Evolutionary conservation across 192 early-diverging fungal genomes (phyloP).

Genomic region (Coemansia sp.): DNA sequence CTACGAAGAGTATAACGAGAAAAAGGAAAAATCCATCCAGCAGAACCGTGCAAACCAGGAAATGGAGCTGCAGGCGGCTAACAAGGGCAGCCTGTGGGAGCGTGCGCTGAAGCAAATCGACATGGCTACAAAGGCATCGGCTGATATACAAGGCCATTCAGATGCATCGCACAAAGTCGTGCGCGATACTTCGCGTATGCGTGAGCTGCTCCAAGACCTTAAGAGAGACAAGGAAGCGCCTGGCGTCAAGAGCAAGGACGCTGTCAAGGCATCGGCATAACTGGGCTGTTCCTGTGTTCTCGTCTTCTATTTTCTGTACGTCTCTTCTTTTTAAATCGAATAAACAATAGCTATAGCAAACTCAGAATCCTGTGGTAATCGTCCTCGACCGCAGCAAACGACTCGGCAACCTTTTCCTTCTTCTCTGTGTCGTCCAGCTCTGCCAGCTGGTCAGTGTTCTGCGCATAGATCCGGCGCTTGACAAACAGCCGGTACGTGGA

Average conservation of each 20-base stretch:
- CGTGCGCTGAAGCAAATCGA: slow-evolving; percentile 69
- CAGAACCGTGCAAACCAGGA: slow-evolving; percentile 60
- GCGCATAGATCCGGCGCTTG: slow-evolving; percentile 79
- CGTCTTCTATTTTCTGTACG: background rate
- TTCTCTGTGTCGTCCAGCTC: slow-evolving; percentile 65
- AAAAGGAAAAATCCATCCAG: slow-evolving; percentile 63
- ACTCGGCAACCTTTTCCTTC: slow-evolving; percentile 73
- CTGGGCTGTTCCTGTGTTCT: slow-evolving; percentile 3
- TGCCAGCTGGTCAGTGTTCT: slow-evolving; percentile 74
- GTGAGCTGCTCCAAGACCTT: slow-evolving; percentile 68
- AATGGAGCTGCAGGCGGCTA: slow-evolving; percentile 54
- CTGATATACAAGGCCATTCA: background rate
- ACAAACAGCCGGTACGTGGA: slow-evolving; percentile 74
- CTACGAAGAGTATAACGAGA: slow-evolving; percentile 81
- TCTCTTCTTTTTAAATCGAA: background rate
- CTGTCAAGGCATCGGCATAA: slow-evolving; percentile 8
- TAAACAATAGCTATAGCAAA: background rate
- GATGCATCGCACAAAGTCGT: background rate
- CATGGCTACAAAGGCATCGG: slow-evolving; percentile 46
- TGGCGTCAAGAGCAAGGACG: slow-evolving; percentile 56
- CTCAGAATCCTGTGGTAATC: slow-evolving; percentile 70
- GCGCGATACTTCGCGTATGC: slow-evolving; percentile 69
- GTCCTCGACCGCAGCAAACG: slow-evolving; percentile 71
- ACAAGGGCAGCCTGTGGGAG: slow-evolving; percentile 71
- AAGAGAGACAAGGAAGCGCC: slow-evolving; percentile 68